A percentile compares a stretch with the other conserved stretches of the same genome.
Conservation (phyloP, 306 rosid species). For the Carpinus viminea region DNA sequence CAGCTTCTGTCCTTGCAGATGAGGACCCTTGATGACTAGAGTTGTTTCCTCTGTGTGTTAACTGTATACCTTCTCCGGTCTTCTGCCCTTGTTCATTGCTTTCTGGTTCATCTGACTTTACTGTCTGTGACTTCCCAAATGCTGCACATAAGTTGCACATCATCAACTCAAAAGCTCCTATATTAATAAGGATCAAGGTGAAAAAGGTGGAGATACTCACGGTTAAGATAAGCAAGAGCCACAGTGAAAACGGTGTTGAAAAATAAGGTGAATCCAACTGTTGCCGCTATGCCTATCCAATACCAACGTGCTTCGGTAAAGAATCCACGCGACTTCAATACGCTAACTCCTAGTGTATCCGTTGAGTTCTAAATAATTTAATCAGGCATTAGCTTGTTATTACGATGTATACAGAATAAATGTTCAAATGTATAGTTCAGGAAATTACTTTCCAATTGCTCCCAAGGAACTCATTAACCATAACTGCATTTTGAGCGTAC, state of each 20-base stretch:
- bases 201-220: constrained; percentile 30
- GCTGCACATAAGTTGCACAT: constrained; percentile 16
- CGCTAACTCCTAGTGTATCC: constrained; percentile 32
- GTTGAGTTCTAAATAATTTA: constrained; percentile 17
- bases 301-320: constrained; percentile 41
- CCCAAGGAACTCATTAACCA: constrained; percentile 43
- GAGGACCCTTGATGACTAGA: not conserved
- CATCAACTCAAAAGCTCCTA: not conserved
- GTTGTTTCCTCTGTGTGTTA: not conserved
- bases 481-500: constrained; percentile 39
- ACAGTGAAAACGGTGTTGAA: constrained; percentile 32
- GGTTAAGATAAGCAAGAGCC: constrained; percentile 32
- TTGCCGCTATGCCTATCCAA: constrained; percentile 46
- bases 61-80: not conserved
- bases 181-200: not conserved
- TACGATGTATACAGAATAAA: not conserved
- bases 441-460: constrained; percentile 41
- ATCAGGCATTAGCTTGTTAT: not conserved
- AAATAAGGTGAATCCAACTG: constrained; percentile 29
- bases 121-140: constrained; percentile 20
- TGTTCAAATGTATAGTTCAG: not conserved
- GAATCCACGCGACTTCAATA: constrained; percentile 37
- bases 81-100: not conserved
- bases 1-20: not conserved
- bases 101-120: constrained; percentile 23